Evolutionary conservation across 1,284 basidiomycete species (phyloP), one percentile per base, ranked within the genome.

Genomic region (Lentinus polychrous): DNA sequence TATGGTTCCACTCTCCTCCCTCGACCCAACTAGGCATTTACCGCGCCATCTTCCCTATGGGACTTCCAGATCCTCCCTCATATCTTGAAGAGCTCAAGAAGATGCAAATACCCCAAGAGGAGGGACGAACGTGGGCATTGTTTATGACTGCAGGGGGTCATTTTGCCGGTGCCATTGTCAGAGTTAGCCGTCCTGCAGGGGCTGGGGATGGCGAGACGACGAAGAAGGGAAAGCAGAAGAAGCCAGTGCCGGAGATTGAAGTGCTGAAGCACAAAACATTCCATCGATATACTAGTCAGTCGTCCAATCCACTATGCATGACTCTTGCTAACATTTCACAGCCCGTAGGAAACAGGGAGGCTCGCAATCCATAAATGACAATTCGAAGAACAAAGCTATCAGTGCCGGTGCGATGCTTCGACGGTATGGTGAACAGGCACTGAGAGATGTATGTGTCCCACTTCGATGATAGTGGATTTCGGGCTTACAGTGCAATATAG

Each of bases 301-400:
- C 14, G 27, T 22, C n/a, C n/a, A n/a, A n/a, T n/a, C n/a, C n/a
- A n/a, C 49, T 17, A 14, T 27, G 15, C 15, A 20, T 11, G 43
- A 43, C 18, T 22, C 22, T 17, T 40, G 32, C 49, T 50, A 2
- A 51, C 32, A 10, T 34, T 10, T n/a, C 10, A 4, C 46, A 96
- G 93, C 96, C 35, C 89, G 96, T 57, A 78, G 91, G 55, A 99
- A 99, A 66, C 96, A 99, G 72, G 96, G 96, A 66, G 96, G 96
- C 0, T 88, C 91, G 0, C 96, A 99, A 67, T 85, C 85, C 1
- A 60, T 88, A 2, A 96, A 98, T 59, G 96, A 99, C 65, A 91
- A 94, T 49, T 78, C 91, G 2, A 95, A 95, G 65, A 91, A 91
- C 6, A 82, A 83, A 51, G 96, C 96, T 0, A 91, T 93, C 60